Percentiles rank a stretch among this genome's conserved stretches.
Evolutionary conservation across 441 rosid species (phyloP).

Genomic region (Capsella rubella): DNA sequence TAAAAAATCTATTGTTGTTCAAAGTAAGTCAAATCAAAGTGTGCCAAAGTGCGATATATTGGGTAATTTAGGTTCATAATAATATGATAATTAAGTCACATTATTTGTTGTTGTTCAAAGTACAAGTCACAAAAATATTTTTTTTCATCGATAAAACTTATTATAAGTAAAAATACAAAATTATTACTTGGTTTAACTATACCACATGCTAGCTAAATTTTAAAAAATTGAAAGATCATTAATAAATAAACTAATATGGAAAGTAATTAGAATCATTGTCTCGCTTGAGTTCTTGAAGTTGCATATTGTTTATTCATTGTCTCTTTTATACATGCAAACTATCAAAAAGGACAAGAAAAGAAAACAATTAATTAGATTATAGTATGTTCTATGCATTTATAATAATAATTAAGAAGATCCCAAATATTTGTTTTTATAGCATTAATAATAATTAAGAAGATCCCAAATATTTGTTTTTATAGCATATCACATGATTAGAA

Average conservation of each 20-base stretch:
- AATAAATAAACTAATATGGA: conserved; percentile 14
- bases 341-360: background rate
- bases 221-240: background rate
- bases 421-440: too few relatives aligned
- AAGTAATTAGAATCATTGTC: background rate
- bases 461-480: conserved; percentile 40
- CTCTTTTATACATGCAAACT: background rate
- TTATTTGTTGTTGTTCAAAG: too few relatives aligned
- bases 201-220: conserved; percentile 8
- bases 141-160: background rate
- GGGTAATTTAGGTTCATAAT: too few relatives aligned
- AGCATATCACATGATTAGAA: conserved; percentile 30
- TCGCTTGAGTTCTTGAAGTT: background rate
- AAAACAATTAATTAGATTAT: background rate
- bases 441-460: conserved; percentile 43
- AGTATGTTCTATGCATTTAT: conserved; percentile 25
- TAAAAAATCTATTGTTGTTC: too few relatives aligned
- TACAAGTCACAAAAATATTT: too few relatives aligned
- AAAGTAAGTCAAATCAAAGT: too few relatives aligned
- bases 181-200: background rate
- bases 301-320: conserved; percentile 1
- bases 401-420: conserved; percentile 44
- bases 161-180: background rate
- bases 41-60: too few relatives aligned
- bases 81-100: too few relatives aligned